Percentiles rank a stretch among this genome's conserved stretches.
Evolutionary conservation across 2,329 filamentous ascomycete species (phyloP).

Genomic region (Dothideomycetes sp.): DNA sequence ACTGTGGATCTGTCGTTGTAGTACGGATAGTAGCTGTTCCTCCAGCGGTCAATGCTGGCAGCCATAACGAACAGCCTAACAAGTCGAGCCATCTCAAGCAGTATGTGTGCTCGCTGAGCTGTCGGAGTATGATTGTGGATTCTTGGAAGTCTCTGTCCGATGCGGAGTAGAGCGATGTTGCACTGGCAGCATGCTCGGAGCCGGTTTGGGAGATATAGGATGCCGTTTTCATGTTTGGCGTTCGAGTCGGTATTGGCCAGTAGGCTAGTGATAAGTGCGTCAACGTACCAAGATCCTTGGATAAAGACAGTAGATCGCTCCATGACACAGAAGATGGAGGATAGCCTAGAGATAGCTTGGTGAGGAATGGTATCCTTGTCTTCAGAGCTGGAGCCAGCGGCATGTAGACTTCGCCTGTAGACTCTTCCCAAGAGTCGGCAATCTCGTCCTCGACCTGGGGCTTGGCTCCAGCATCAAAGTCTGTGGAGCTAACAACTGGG

Average conservation of each 20-base stretch:
- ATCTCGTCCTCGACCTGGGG: background rate
- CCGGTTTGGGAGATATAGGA: conserved; percentile 26
- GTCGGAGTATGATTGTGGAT: conserved; percentile 44
- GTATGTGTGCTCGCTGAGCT: conserved; percentile 44
- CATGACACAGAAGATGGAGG: conserved; percentile 40
- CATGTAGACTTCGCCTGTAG: conserved; percentile 13
- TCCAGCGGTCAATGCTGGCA: conserved; percentile 38
- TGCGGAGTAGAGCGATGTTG: conserved; percentile 41
- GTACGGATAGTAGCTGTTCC: too few relatives aligned
- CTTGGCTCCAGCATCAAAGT: background rate
- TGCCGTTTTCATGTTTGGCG: conserved; percentile 37
- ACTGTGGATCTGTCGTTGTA: too few relatives aligned
- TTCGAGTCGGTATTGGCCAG: conserved; percentile 50
- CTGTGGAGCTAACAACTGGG: background rate
- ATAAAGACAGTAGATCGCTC: conserved; percentile 42
- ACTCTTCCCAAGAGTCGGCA: conserved; percentile 36
- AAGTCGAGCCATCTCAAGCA: conserved; percentile 52
- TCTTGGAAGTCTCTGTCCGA: conserved; percentile 46
- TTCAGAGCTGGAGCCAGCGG: conserved; percentile 20
- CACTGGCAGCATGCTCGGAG: conserved; percentile 35
- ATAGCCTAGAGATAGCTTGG: conserved; percentile 47
- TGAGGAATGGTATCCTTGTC: conserved; percentile 38
- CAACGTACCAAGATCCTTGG: conserved; percentile 42
- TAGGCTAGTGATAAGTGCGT: conserved; percentile 52
- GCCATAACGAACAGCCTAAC: conserved; percentile 47